A percentile compares a stretch with the other conserved stretches of the same genome.
These are phyloP conservation scores for Hysterium pulicare DNA, from an alignment of 2,329 filamentous ascomycete genomes.

Conservation along the genomic window DNA sequence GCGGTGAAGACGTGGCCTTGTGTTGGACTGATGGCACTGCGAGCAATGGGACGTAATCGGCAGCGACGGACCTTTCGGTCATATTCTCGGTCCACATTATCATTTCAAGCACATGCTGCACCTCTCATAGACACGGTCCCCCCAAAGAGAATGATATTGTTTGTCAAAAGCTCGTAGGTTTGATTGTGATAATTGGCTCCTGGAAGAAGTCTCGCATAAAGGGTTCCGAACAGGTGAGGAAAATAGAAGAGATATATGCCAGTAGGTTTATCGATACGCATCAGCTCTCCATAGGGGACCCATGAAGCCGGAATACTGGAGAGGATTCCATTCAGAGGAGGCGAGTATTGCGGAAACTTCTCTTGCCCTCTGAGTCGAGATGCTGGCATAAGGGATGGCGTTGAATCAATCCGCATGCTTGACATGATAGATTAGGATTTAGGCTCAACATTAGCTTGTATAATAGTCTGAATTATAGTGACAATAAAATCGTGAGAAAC, in stretches of 20 bases:
- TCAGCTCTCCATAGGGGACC: slow-evolving; percentile 10
- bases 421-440: too few species aligned
- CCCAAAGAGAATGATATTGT: slow-evolving; percentile 43
- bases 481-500: too few species aligned
- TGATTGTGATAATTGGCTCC: slow-evolving; percentile 2
- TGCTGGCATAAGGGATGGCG: too few species aligned
- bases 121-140: slow-evolving; percentile 35
- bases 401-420: too few species aligned
- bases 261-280: slow-evolving; percentile 20
- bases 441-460: too few species aligned
- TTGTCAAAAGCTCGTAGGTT: slow-evolving; percentile 12
- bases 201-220: slow-evolving; percentile 25
- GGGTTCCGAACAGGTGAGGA: slow-evolving; percentile 40
- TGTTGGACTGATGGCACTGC: slow-evolving; percentile 47
- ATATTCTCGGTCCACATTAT: slow-evolving; percentile 53
- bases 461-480: too few species aligned
- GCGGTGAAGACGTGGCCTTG: slow-evolving; percentile 40
- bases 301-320: slow-evolving; percentile 6
- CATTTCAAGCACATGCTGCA: slow-evolving; percentile 52
- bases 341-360: too few species aligned
- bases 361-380: too few species aligned
- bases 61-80: slow-evolving; percentile 32
- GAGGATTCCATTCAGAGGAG: slow-evolving; percentile 1
- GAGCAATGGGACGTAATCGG: slow-evolving; percentile 23
- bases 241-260: slow-evolving; percentile 51